Evolutionary conservation across 225 moss, liverwort and hornwort genomes (phyloP), one percentile per base, ranked within the genome.

Genomic region (Physcomitrellopsis africana): DNA sequence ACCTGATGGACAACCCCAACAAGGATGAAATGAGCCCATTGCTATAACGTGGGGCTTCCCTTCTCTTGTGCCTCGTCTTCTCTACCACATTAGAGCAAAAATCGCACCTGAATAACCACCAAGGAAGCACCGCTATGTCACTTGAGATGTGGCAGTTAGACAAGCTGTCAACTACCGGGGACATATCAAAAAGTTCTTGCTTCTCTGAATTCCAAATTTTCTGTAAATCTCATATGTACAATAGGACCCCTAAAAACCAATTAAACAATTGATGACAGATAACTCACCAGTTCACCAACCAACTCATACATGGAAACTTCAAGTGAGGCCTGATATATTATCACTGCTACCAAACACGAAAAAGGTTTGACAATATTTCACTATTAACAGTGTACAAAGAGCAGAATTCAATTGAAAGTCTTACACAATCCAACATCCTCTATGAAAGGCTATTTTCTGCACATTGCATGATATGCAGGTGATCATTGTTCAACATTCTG

Each of bases 281-380:
- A 29, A 1, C 80, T 86, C 81, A 96, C 96, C 96, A 96, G 75
- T 81, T 96, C 96, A 74, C 94, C 96, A 41, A 92, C 96, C 75
- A 96, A 87, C 80, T 96, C 94, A 45, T 96, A 96, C 94, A 96
- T 91, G n/a, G 96, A 94, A 59, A 96, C n/a, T n/a, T n/a, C n/a
- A n/a, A n/a, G n/a, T n/a, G n/a, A n/a, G n/a, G n/a, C n/a, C n/a
- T n/a, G n/a, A n/a, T n/a, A n/a, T n/a, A n/a, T n/a, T n/a, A n/a
- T n/a, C n/a, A n/a, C n/a, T n/a, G n/a, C n/a, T n/a, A n/a, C n/a
- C n/a, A n/a, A n/a, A n/a, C n/a, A n/a, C n/a, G n/a, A n/a, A n/a
- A n/a, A n/a, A n/a, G n/a, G n/a, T n/a, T n/a, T n/a, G n/a, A n/a
- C n/a, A n/a, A n/a, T n/a, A n/a, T n/a, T n/a, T n/a, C n/a, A n/a